These are phyloP conservation scores for Myrica gale DNA, from an alignment of 306 rosid species.

Conservation along the genomic window DNA sequence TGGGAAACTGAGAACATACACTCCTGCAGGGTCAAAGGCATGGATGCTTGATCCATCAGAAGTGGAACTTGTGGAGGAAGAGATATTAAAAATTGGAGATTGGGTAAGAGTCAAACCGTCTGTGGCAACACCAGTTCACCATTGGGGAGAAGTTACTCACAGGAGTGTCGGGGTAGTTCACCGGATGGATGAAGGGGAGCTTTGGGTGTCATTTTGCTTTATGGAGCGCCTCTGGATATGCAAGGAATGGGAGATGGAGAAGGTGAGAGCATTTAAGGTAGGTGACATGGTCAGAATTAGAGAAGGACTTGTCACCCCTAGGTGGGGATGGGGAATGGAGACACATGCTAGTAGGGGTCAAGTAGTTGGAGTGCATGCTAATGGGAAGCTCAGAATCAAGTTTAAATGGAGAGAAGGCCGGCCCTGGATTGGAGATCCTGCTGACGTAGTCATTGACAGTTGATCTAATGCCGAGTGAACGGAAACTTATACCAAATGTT, in stretches of 20 bases:
- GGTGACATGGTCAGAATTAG: conserved; percentile 80
- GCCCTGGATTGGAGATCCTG: conserved; percentile 98
- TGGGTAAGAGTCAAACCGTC: conserved; percentile 84
- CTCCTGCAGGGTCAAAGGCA: conserved; percentile 78
- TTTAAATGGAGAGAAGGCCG: conserved; percentile 98
- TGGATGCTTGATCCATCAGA: conserved; percentile 98
- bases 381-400: conserved; percentile 84
- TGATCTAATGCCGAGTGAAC: conserved; percentile 26
- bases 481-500: not conserved
- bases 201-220: conserved; percentile 85
- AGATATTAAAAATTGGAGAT: conserved; percentile 70
- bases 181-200: conserved; percentile 78
- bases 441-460: conserved; percentile 71
- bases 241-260: conserved; percentile 79
- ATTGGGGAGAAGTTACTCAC: conserved; percentile 97
- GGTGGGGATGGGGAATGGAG: conserved; percentile 99
- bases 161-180: conserved; percentile 84
- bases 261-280: conserved; percentile 61
- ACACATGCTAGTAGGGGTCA: conserved; percentile 87
- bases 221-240: conserved; percentile 84
- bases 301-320: conserved; percentile 80
- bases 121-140: conserved; percentile 80
- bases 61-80: conserved; percentile 73
- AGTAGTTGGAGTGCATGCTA: conserved; percentile 90
- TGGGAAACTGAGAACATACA: conserved; percentile 83